Base-by-base conservation (phyloP, 441 rosid species). In the Pelargonium cotyledonis region DNA sequence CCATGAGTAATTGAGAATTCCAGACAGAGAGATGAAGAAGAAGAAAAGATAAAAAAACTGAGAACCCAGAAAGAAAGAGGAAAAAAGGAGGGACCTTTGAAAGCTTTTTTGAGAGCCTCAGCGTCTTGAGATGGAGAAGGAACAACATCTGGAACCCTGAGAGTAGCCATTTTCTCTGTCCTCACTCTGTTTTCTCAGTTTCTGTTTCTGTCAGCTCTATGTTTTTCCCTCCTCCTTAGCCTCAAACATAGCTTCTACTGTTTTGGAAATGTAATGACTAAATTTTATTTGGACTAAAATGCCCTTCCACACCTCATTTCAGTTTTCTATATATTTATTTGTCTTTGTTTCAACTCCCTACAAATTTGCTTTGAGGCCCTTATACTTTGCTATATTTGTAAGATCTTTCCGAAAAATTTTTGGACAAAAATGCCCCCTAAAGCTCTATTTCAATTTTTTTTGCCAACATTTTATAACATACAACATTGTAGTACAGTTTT, bases 121-220 rank as follows among this genome's bases (percentile, higher is more conserved):
- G 82, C 79, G 47, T 94, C 99, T 60, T 87, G 76, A 69, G 82
- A 77, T 16, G 99, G 90, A 67, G 91, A 71, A 75, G 96, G 96
- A 73, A 84, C 85, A 72, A 60, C 73, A n/a, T 77, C 88, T 60
- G 90, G 90, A 23, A 86, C 68, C 80, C 83, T 82, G 49, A 88
- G 75, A 41, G 94, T 83, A 43, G 85, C 81, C 97, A 91, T 91
- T 66, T 78, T 53, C 57, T 51, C 57, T 14, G 15, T 10, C 10
- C 38, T 14, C 15, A 4, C 57, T 49, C 38, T 35, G 38, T 35
- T 35, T 35, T 35, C 38, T 35, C 38, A 35, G 38, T 35, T 35
- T 35, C 38, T 35, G 38, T 35, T 35, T 35, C 38, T 3, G 38
- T 35, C 38, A 35, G 38, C 38, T 35, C 38, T 35, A 35, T 35